A percentile compares a stretch with the other conserved stretches of the same genome.
Evolutionary conservation across 2,329 filamentous ascomycete genomes (phyloP).

Genomic region (Ophiostoma perfectum): DNA sequence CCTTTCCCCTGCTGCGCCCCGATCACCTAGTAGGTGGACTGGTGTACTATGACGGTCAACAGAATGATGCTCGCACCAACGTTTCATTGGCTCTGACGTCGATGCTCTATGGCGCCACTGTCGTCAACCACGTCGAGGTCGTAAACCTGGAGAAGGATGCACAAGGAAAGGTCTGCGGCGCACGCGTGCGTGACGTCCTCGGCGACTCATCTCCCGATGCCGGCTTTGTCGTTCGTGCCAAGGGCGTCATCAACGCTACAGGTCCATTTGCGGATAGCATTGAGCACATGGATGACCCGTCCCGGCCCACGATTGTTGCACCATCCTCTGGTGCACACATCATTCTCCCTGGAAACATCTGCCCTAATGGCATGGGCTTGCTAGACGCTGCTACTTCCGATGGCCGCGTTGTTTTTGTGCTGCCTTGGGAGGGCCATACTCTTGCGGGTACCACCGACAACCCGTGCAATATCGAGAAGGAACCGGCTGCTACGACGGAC

Average conservation of each 20-base stretch:
- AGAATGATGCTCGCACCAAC: conserved; percentile 86
- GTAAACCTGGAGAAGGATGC: conserved; percentile 53
- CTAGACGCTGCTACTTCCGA: conserved; percentile 78
- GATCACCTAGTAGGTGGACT: conserved; percentile 65
- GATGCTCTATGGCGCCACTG: conserved; percentile 70
- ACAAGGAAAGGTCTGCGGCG: conserved; percentile 63
- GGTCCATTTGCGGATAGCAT: conserved; percentile 77
- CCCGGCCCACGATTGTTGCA: conserved; percentile 65
- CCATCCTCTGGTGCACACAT: conserved; percentile 79
- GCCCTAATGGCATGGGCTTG: conserved; percentile 73
- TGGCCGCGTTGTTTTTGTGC: conserved; percentile 81
- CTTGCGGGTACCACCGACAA: conserved; percentile 79
- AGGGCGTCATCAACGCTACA: conserved; percentile 78
- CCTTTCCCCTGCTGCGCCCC: conserved; percentile 71
- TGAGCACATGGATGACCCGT: conserved; percentile 71
- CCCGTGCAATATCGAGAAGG: conserved; percentile 53
- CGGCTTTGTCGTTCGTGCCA: conserved; percentile 66
- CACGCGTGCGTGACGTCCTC: conserved; percentile 58
- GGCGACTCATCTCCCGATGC: conserved; percentile 46
- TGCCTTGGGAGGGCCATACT: conserved; percentile 82
- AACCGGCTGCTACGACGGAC: conserved; percentile 16
- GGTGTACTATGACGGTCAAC: conserved; percentile 82
- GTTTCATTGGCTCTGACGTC: conserved; percentile 76
- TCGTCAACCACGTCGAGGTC: conserved; percentile 77
- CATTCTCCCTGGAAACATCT: conserved; percentile 72